phyloP scores from a whole-genome alignment of 2,329 filamentous ascomycete species.

The Drechslerella coelobrocha region DNA sequence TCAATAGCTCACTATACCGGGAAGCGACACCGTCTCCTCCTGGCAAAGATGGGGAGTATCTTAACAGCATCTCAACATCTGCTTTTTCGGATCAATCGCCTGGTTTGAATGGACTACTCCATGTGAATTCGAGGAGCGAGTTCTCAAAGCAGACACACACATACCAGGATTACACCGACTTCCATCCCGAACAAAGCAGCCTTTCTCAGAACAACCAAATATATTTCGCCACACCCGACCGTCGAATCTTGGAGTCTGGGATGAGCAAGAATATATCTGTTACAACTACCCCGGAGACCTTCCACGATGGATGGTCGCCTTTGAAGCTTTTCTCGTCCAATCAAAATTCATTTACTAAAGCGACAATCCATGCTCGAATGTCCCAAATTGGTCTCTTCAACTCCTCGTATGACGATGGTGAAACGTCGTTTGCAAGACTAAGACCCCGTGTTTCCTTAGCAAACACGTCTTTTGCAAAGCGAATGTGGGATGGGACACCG shows the following conservation, averaged over 20 bases:
- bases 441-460: constrained; percentile 16
- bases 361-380: constrained; percentile 22
- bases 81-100: constrained; percentile 45
- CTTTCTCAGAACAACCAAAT: constrained; percentile 22
- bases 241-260: constrained; percentile 10
- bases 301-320: constrained; percentile 22
- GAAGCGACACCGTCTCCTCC: constrained; percentile 8
- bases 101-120: constrained; percentile 31
- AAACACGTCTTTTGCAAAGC: constrained; percentile 31
- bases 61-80: constrained; percentile 42
- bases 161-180: background rate
- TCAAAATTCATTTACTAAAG: constrained; percentile 17
- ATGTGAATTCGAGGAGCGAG: constrained; percentile 30
- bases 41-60: constrained; percentile 25
- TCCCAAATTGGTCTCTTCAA: constrained; percentile 20
- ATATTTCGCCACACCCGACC: constrained; percentile 40
- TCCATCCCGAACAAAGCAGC: constrained; percentile 9
- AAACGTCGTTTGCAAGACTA: background rate
- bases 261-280: constrained; percentile 13
- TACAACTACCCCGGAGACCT: background rate
- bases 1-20: constrained; percentile 13
- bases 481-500: constrained; percentile 31
- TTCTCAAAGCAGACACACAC: constrained; percentile 17
- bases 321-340: constrained; percentile 35
- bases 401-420: constrained; percentile 16